These are phyloP conservation scores for Linnemannia zychae DNA, from an alignment of 192 early-diverging fungal genomes.

Conservation along the genomic window DNA sequence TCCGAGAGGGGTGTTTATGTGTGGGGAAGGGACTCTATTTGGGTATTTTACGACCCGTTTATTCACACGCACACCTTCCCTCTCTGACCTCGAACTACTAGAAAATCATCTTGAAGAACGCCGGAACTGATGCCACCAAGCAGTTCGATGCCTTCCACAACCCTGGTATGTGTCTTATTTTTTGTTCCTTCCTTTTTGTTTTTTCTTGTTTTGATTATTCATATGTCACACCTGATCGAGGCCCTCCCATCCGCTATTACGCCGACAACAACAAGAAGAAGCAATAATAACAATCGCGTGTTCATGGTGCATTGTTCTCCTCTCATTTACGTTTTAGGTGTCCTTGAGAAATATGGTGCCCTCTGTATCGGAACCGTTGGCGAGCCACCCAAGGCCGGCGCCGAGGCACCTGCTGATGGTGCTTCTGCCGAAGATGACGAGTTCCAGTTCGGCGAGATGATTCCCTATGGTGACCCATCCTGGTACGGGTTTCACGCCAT, in stretches of 20 bases:
- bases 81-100: constrained; percentile 47
- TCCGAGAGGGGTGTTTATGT: background rate
- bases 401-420: constrained; percentile 36
- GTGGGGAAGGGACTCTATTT: constrained; percentile 18
- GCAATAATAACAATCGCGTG: background rate
- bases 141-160: constrained; percentile 92
- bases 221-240: background rate
- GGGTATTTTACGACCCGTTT: background rate
- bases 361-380: constrained; percentile 77
- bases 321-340: constrained; percentile 17
- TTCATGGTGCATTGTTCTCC: background rate
- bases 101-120: constrained; percentile 82
- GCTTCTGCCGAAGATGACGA: constrained; percentile 54
- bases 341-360: constrained; percentile 75
- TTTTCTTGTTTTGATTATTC: background rate
- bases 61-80: background rate
- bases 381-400: constrained; percentile 48
- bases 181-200: background rate
- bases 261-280: background rate
- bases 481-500: constrained; percentile 56
- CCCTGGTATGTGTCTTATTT: constrained; percentile 37
- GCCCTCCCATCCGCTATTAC: background rate
- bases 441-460: constrained; percentile 78
- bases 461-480: constrained; percentile 86
- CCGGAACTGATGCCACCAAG: constrained; percentile 85